These are phyloP conservation scores for Exobasidium cylindrosporum DNA, from an alignment of 1,284 basidiomycete species.

Conservation along the genomic window DNA sequence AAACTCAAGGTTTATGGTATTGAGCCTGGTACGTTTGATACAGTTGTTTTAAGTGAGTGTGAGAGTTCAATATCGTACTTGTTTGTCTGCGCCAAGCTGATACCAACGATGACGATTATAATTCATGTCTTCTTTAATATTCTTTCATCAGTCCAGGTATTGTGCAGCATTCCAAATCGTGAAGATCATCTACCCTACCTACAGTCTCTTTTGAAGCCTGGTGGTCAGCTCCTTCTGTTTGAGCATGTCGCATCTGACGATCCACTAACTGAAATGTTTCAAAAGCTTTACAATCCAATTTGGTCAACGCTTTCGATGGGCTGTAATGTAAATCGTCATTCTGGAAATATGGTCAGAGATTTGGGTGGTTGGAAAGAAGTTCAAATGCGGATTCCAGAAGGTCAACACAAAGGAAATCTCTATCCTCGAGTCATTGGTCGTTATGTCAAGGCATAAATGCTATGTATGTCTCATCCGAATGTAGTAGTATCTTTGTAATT, in stretches of 20 bases:
- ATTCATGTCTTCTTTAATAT: not conserved
- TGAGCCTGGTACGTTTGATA: constrained; percentile 29
- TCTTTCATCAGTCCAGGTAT: constrained; percentile 27
- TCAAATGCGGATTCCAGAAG: constrained; percentile 23
- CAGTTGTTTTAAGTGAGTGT: constrained; percentile 25
- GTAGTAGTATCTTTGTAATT: too few species aligned
- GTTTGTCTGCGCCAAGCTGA: too few species aligned
- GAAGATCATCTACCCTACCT: constrained; percentile 31
- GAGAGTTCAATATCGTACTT: not conserved
- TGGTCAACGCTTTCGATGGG: constrained; percentile 33
- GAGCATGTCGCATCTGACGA: constrained; percentile 38
- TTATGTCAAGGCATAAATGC: constrained; percentile 33
- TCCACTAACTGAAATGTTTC: constrained; percentile 20
- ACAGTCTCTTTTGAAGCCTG: constrained; percentile 32
- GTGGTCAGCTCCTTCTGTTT: constrained; percentile 39
- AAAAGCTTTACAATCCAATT: constrained; percentile 16
- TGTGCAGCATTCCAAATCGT: constrained; percentile 37
- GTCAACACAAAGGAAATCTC: constrained; percentile 23
- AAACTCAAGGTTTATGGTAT: constrained; percentile 20
- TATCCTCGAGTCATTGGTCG: constrained; percentile 31
- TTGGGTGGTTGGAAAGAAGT: constrained; percentile 36
- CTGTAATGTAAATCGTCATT: constrained; percentile 29
- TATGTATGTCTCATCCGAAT: too few species aligned
- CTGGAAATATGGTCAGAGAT: constrained; percentile 22
- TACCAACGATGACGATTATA: too few species aligned